Conservation (phyloP, 106 monocot genomes). For the Phalaenopsis equestris region DNA sequence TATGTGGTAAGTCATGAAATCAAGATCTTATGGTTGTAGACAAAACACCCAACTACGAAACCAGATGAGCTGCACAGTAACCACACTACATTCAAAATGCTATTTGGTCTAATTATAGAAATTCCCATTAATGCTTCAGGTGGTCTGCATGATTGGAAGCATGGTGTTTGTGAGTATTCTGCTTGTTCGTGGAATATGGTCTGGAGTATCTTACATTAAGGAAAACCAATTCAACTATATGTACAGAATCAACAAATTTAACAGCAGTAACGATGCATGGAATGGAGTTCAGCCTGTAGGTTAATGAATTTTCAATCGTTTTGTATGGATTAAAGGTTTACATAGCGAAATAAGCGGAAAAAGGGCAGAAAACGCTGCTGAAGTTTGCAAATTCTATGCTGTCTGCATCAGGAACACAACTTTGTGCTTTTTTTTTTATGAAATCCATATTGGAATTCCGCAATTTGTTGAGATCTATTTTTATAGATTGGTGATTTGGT, state of each 20-base stretch:
- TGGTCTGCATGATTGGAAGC: conserved; percentile 75
- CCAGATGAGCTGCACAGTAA: no score
- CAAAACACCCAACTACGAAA: no score
- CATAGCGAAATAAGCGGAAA: neutral
- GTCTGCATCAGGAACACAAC: neutral
- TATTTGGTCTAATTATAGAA: neutral
- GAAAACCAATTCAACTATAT: conserved; percentile 34
- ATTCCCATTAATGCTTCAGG: conserved; percentile 21
- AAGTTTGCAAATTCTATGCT: neutral
- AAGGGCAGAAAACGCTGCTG: neutral
- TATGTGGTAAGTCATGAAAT: no score
- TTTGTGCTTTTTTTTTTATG: no score
- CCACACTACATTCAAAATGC: neutral
- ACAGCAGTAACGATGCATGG: conserved; percentile 27
- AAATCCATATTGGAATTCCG: neutral
- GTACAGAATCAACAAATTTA: conserved; percentile 33
- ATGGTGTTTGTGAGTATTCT: conserved; percentile 74
- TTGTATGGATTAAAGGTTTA: neutral
- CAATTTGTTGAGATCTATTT: neutral
- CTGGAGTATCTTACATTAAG: conserved; percentile 53
- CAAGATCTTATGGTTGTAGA: no score
- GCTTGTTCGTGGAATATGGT: conserved; percentile 74
- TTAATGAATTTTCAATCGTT: conserved; percentile 17
- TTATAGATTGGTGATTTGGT: no score
- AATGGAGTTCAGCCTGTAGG: conserved; percentile 42